Base-by-base conservation (phyloP, 202 grass and related monocot species). In the Setaria viridis region DNA sequence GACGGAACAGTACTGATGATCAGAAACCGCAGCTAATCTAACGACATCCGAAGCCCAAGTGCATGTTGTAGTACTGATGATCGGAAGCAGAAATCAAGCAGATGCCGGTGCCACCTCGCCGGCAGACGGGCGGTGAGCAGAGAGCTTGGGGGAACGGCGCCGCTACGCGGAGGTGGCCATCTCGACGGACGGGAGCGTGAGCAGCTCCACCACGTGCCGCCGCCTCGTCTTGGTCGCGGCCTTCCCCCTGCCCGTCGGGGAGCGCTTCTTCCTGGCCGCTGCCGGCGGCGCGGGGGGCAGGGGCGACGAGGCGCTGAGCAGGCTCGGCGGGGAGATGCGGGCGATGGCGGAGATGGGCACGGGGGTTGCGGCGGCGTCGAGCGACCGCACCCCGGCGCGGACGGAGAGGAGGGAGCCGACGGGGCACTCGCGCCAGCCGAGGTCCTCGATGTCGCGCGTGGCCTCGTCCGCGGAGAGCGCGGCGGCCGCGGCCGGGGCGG, bases 401-500 rank as follows among this genome's bases (percentile, higher is more conserved):
- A 93, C 2, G 68, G 82, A 79, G 74, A 90, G 84, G 68, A 93
- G 13, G 67, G 91, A 93, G 72, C 85, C 78, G 65, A 91, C 35
- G 82, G 91, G 88, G 78, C 91, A 91, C 67, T 88, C 91, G 74
- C 83, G 79, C 91, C 91, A 93, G 69, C 85, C 88, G 62, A 93
- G 47, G 74, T 86, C 85, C 55, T 88, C 73, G 29, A 93, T 80
- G 73, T 80, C 88, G 74, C 67, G 82, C 78, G 7, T 62, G 15
- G 32, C 76, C 72, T 80, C 82, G 68, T 86, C 81, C 74, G 14
- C 30, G 10, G 88, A 80, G 54, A 90, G 88, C 63, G n/a, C 33
- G 32, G 82, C 85, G n/a, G 65, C 85, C 49, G 72, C 64, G 34
- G 78, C 25, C 9, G 29, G 11, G 9, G 68, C 72, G 30, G 70